A percentile compares a stretch with the other conserved stretches of the same genome.
Evolutionary conservation across 768 basidiomycete genomes (phyloP).

Genomic region (Rhodotorula babjevae): DNA sequence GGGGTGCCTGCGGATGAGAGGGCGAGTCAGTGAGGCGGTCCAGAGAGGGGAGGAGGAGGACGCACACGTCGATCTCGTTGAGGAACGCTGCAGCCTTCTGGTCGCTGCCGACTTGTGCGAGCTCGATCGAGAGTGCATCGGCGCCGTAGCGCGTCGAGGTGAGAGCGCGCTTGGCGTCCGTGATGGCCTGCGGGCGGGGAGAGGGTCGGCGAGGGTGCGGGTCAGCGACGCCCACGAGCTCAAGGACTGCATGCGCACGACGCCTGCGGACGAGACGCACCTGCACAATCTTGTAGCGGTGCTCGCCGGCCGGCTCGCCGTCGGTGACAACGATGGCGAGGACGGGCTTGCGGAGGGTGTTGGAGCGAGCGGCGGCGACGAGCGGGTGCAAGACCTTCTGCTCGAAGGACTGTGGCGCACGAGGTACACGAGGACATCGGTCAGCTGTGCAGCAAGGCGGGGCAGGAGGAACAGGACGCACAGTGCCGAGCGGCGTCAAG

Average conservation of each 20-base stretch:
- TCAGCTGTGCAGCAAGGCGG: too few species aligned
- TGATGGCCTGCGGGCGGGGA: constrained; percentile 6
- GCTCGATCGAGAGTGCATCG: constrained; percentile 46
- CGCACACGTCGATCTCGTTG: constrained; percentile 44
- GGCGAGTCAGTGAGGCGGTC: too few species aligned
- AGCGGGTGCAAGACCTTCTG: constrained; percentile 50
- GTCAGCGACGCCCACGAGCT: too few species aligned
- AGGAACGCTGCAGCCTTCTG: constrained; percentile 47
- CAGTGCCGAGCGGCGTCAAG: constrained; percentile 29
- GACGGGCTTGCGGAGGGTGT: constrained; percentile 49
- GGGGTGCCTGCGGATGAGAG: constrained; percentile 37
- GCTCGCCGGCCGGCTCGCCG: constrained; percentile 31
- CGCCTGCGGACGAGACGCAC: not conserved
- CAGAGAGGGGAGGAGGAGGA: not conserved
- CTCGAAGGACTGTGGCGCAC: constrained; percentile 37
- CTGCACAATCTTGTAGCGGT: constrained; percentile 11
- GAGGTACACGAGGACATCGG: too few species aligned
- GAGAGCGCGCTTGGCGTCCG: constrained; percentile 11
- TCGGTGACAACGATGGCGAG: constrained; percentile 47
- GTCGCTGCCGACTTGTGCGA: constrained; percentile 7
- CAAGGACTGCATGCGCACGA: not conserved
- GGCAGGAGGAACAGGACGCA: not conserved
- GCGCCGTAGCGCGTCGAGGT: constrained; percentile 38
- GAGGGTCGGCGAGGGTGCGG: too few species aligned
- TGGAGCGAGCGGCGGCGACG: constrained; percentile 47